These are phyloP conservation scores for Barnettozyma hawaiiensis DNA, from an alignment of 1,139 yeast genomes.

Conservation along the genomic window DNA sequence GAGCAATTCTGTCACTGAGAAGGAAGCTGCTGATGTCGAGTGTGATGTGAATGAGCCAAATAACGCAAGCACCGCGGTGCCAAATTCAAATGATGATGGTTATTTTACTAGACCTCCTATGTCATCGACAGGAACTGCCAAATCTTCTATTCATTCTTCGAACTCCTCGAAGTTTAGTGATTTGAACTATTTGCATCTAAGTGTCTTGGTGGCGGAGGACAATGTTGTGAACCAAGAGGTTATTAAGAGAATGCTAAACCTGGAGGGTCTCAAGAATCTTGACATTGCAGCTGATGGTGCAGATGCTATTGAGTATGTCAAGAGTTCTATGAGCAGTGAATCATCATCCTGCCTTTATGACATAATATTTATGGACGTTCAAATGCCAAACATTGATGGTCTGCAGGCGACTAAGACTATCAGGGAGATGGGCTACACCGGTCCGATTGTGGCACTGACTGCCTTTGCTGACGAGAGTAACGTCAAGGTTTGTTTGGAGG, in stretches of 20 bases:
- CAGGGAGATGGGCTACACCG: slow-evolving; percentile 56
- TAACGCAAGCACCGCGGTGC: background rate
- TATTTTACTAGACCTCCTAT: slow-evolving; percentile 31
- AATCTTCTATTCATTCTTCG: slow-evolving; percentile 19
- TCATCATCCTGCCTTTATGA: slow-evolving; percentile 36
- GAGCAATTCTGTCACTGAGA: background rate
- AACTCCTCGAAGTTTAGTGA: slow-evolving; percentile 6
- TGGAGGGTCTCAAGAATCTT: slow-evolving; percentile 70
- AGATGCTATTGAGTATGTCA: slow-evolving; percentile 56
- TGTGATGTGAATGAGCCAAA: background rate
- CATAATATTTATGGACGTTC: slow-evolving; percentile 90
- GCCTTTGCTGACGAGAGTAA: slow-evolving; percentile 91
- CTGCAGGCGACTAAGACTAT: slow-evolving; percentile 72
- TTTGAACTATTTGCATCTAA: slow-evolving; percentile 24
- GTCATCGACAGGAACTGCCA: slow-evolving; percentile 37
- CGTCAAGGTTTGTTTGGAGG: slow-evolving; percentile 65
- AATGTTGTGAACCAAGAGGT: slow-evolving; percentile 90
- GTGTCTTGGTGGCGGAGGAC: slow-evolving; percentile 89
- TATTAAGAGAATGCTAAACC: slow-evolving; percentile 71
- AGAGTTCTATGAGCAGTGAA: background rate
- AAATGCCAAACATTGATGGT: slow-evolving; percentile 93
- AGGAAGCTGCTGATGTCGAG: background rate
- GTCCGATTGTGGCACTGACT: slow-evolving; percentile 88
- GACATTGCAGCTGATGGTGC: slow-evolving; percentile 86
- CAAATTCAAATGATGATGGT: slow-evolving; percentile 8